Conservation (phyloP, 257 asterid species). For the Anisodus acutangulus region DNA sequence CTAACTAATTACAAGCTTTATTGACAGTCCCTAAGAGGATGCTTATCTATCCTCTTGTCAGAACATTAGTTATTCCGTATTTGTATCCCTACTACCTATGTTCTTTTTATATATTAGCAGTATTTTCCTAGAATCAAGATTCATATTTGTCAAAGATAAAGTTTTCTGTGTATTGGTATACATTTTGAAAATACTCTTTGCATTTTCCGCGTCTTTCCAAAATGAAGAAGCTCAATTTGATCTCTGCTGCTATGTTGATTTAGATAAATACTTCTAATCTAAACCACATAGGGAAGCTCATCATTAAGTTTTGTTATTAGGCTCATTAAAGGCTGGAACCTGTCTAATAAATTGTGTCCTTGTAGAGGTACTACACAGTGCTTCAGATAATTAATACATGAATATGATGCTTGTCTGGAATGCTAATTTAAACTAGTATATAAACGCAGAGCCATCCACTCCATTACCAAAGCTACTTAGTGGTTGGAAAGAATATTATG, state of each 20-base stretch:
- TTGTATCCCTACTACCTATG: background rate
- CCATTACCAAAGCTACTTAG: conserved; percentile 45
- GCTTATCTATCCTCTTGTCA: background rate
- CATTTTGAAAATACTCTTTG: background rate
- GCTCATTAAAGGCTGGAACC: conserved; percentile 59
- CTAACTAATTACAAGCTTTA: background rate
- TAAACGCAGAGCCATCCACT: conserved; percentile 61
- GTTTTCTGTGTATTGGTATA: background rate
- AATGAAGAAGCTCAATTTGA: background rate
- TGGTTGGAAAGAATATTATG: conserved; percentile 84
- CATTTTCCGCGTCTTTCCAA: background rate
- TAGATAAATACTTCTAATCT: background rate
- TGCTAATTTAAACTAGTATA: conserved; percentile 26
- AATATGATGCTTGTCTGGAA: background rate
- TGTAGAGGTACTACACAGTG: conserved; percentile 64
- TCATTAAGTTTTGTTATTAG: conserved; percentile 41
- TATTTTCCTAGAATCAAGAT: background rate
- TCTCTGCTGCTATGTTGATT: background rate
- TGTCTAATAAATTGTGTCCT: conserved; percentile 67
- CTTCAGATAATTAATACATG: background rate
- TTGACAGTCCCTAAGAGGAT: background rate
- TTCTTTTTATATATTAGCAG: background rate
- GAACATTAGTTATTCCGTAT: background rate
- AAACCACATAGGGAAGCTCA: background rate
- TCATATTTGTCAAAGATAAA: background rate